Conservation (phyloP, 371 early-diverging fungal genomes). For the Saksenaea vasiformis region DNA sequence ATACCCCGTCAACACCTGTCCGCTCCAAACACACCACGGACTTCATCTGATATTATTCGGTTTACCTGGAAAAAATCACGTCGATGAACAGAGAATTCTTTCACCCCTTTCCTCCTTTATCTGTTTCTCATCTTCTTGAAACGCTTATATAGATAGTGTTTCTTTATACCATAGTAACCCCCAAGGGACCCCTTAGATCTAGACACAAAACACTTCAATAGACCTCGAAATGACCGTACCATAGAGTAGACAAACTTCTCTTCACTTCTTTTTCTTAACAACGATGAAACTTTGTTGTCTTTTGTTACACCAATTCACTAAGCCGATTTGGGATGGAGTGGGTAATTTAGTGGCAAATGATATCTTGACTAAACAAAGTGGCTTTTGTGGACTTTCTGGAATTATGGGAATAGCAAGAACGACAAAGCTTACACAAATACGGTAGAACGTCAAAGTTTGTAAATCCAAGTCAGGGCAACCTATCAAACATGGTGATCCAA, state of each 20-base stretch:
- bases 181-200: slow-evolving; percentile 1
- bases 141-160: not conserved
- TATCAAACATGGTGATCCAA: too few relatives aligned
- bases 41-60: not conserved
- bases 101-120: not conserved
- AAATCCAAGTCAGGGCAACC: too few relatives aligned
- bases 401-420: too few relatives aligned
- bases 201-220: not conserved
- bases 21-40: not conserved
- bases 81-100: not conserved
- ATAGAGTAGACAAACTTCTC: not conserved
- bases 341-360: not conserved
- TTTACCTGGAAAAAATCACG: not conserved
- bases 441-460: too few relatives aligned
- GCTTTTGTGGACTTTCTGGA: too few relatives aligned
- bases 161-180: not conserved
- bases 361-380: not conserved
- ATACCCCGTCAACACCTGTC: not conserved
- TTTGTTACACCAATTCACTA: not conserved
- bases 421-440: too few relatives aligned
- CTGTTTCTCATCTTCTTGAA: not conserved
- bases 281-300: not conserved
- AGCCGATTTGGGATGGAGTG: not conserved
- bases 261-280: not conserved
- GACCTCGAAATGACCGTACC: not conserved